Evolutionary conservation across 495 filamentous ascomycete genomes (phyloP).

Genomic region (Lineolata rhizophorae): DNA sequence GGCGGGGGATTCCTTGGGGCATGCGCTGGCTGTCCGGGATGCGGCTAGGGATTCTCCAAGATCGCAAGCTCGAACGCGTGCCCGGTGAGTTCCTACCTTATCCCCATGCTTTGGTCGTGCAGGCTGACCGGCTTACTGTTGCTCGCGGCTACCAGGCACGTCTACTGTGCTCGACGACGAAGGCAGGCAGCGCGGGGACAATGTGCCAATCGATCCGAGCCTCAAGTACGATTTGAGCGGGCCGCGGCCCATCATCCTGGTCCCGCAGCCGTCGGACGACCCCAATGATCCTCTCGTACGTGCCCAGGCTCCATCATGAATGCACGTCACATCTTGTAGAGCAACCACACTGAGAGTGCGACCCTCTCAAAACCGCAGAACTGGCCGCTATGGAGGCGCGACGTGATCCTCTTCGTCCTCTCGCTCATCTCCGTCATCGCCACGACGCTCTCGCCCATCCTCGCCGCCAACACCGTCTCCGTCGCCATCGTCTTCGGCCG

Average conservation of each 20-base stretch:
- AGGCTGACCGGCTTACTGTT: constrained; percentile 2
- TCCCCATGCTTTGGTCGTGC: too few relatives aligned
- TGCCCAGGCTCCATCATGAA: not conserved
- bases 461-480: constrained; percentile 68
- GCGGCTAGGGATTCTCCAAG: constrained; percentile 67
- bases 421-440: constrained; percentile 65
- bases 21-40: too few relatives aligned
- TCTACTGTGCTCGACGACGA: constrained; percentile 10
- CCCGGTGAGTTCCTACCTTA: constrained; percentile 33
- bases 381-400: constrained; percentile 76
- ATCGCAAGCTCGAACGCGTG: constrained; percentile 37
- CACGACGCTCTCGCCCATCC: constrained; percentile 56
- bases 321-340: not conserved
- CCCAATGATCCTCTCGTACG: constrained; percentile 30
- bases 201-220: constrained; percentile 7
- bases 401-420: constrained; percentile 54
- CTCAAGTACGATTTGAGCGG: constrained; percentile 15
- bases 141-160: constrained; percentile 6
- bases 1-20: too few relatives aligned
- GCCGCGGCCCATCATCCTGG: constrained; percentile 15
- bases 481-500: constrained; percentile 35
- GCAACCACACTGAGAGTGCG: too few relatives aligned
- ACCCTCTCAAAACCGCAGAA: constrained; percentile 45
- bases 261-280: constrained; percentile 19
- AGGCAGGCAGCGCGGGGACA: constrained; percentile 2